Evolutionary conservation across 1,139 yeast genomes (phyloP), one percentile per base, ranked within the genome.

Genomic region (Pichia sp.): DNA sequence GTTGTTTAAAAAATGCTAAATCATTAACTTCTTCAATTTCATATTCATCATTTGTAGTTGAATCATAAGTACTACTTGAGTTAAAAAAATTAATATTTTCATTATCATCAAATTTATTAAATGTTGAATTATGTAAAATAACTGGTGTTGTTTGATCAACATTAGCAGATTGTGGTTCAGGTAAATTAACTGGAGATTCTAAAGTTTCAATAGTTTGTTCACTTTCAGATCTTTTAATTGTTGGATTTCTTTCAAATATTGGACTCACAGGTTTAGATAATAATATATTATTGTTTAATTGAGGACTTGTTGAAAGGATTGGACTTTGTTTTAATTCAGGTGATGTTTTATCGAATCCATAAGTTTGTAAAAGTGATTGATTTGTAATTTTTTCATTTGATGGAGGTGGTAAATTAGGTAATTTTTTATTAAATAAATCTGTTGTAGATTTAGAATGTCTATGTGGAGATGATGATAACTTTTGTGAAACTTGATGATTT

Each of bases 341-440:
- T 3, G 47, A 30, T 11, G 42, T 35, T 11, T 44, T 42, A 26
- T 45, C 40, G 37, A 56, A 54, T 2, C 60, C 61, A 32, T 54
- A 54, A 3, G 54, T 48, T 15, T 49, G 50, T 24, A 57, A 41
- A 3, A 56, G 40, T 15, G 46, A 46, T 18, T 21, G 8, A 11
- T 11, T 13, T 20, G 10, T 8, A 8, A 48, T 15, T 15, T 16
- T 23, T 10, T 34, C 25, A 19, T 31, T 41, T 4, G 41, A 25
- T 16, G 41, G 38, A 18, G 47, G 48, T 31, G 45, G 46, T 33
- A 43, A 28, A 14, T 18, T 18, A 7, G 49, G 51, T 19, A 42
- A 21, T 22, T 22, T 18, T 24, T 35, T 40, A 6, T 31, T 29
- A 16, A 40, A 41, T 13, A 37, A 10, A 3, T 35, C 39, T 11